Conservation (phyloP, 2,329 filamentous ascomycete species). For the Trichoderma lentiforme region DNA sequence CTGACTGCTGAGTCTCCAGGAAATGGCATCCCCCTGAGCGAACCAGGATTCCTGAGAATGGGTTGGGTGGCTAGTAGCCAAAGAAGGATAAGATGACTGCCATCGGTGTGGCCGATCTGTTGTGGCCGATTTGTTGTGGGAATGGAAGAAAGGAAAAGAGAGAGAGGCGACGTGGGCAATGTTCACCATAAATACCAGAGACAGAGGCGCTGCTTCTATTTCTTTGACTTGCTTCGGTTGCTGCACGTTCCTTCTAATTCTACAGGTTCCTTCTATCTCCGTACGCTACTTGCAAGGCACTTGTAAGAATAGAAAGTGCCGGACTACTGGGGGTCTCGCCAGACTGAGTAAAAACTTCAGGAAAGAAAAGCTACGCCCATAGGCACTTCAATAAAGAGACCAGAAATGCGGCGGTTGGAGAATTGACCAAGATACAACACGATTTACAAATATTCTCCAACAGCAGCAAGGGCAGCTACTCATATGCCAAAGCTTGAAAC, state of each 20-base stretch:
- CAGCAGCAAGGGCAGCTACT: constrained; percentile 25
- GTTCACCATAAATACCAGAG: no score
- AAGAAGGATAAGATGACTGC: constrained; percentile 18
- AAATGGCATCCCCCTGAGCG: constrained; percentile 18
- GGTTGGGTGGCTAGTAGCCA: constrained; percentile 18
- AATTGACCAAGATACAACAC: constrained; percentile 5
- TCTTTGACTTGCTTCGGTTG: no score
- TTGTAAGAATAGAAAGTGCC: no score
- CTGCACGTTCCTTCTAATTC: no score
- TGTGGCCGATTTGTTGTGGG: not conserved
- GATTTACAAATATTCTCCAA: constrained; percentile 27
- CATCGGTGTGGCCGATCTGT: not conserved
- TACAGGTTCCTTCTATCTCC: no score
- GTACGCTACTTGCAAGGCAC: no score
- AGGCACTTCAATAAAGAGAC: no score
- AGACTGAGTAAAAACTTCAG: no score
- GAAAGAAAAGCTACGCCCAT: no score
- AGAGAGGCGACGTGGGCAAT: not conserved
- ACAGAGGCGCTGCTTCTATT: no score
- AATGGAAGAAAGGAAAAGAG: not conserved
- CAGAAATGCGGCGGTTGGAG: no score
- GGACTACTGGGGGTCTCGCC: no score
- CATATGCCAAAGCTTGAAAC: constrained; percentile 31
- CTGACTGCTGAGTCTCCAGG: constrained; percentile 20
- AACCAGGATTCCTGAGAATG: constrained; percentile 8